Conservation (phyloP, 345 rosid species). For the Eucalyptus leucophloia region DNA sequence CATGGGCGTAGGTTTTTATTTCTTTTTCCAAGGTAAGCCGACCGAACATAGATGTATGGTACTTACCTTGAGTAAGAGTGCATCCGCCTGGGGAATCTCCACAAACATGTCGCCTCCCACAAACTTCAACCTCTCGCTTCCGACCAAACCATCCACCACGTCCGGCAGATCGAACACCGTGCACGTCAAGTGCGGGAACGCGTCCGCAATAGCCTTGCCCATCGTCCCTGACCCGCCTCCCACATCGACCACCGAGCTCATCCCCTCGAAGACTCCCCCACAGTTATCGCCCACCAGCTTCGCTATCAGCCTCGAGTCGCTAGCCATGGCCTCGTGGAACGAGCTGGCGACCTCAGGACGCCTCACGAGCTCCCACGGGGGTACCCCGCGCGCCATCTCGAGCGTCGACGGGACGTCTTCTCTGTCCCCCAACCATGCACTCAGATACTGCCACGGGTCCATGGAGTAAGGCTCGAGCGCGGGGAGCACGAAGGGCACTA, state of each 20-base stretch:
- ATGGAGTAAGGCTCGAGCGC: not conserved
- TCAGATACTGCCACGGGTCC: conserved; percentile 1
- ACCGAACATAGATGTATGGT: not conserved
- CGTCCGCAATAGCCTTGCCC: not conserved
- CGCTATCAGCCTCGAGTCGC: conserved; percentile 3
- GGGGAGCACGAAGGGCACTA: not conserved
- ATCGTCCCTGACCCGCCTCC: conserved; percentile 19
- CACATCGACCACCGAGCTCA: conserved; percentile 14
- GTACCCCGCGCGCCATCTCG: not conserved
- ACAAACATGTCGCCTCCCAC: conserved; percentile 24
- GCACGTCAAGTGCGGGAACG: conserved; percentile 7
- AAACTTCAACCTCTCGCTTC: conserved; percentile 2
- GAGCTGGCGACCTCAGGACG: not conserved
- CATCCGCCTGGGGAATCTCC: conserved; percentile 15
- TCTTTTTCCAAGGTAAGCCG: not conserved
- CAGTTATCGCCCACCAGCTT: not conserved
- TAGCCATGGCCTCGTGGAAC: conserved; percentile 16
- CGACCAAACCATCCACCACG: conserved; percentile 8
- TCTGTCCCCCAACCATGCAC: conserved; percentile 9
- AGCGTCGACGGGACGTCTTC: not conserved
- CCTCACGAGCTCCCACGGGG: not conserved
- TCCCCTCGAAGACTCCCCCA: conserved; percentile 5
- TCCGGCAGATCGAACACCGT: conserved; percentile 2
- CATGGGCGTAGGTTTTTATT: not conserved
- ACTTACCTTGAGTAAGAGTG: conserved; percentile 9